Base-by-base conservation (phyloP, 2,329 filamentous ascomycete genomes). In the Mariannaea sp. region DNA sequence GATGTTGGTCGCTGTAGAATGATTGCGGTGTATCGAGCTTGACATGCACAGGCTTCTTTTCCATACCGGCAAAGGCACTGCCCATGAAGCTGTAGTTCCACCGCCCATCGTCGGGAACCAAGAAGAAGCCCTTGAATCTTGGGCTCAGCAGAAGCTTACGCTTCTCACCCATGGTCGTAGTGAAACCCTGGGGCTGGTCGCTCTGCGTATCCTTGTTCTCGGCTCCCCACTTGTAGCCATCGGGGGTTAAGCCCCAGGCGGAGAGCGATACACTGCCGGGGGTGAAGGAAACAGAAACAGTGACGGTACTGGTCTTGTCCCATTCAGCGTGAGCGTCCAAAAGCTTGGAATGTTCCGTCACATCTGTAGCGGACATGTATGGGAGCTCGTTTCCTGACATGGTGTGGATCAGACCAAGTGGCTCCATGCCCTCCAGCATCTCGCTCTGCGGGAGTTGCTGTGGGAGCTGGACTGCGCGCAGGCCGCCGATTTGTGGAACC, bases 51-150 rank as follows among this genome's bases (percentile, higher is more conserved):
- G 87, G 82, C 77, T 91, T 90, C 85, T 97, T 97, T 77, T 96
- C 92, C 59, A 96, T 82, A 33, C 86, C 86, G 12, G 87, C 86
- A 70, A 97, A 99, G 1, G 86, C 86, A 61, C 87, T 91, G 49
- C 94, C 94, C 86, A 97, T 91, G 80, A 99, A 99, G 72, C 89
- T 94, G 78, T 97, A 99, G 75, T 99, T 99, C 94, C 94, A 99
- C 56, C 88, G 81, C 58, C 86, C 87, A 49, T 88, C 87, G 68
- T 97, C 92, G 0, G 94, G 94, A 17, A 97, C 92, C 49, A 99
- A 77, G 84, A 99, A 99, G 78, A 92, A 97, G 22, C 94, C 95
- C 64, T 89, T 85, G 71, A 97, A 96, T 72, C 92, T 90, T 65
- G 97, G 93, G 60, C 90, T 95, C 47, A 99, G 83, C 22, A 99